Evolutionary conservation across 345 rosid species (phyloP), one percentile per base, ranked within the genome.

Genomic region (Moringa oleifera): DNA sequence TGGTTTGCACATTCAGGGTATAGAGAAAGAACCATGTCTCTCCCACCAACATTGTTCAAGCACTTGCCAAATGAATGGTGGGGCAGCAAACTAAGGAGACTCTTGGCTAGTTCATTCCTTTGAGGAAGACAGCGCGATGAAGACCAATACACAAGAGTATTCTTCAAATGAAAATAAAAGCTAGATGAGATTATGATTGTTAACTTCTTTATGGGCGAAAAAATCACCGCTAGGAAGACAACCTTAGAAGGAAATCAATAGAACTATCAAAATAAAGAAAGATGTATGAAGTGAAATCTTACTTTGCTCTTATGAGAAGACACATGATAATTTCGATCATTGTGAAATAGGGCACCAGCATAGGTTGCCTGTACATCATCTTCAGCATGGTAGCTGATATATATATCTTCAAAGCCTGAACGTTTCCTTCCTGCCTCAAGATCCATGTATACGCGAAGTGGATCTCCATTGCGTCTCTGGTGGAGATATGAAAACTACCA

Each of bases 401-500:
- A 93, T 63, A 93, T 59, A 79, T 93, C 98, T 71, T 90, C 97
- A 55, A 41, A 64, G 57, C 96, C 97, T n/a, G 96, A 83, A 53
- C 83, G 80, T 68, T 61, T 93, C 69, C 98, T 80, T 57, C 94
- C 91, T 10, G 94, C 87, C 57, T 93, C 98, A 51, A 93, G 91
- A 66, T 93, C 97, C 98, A 93, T 88, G 72, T 88, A 93, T 53
- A 86, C 94, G 21, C 94, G 97, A 46, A 87, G 85, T n/a, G 97
- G 98, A 45, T 81, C 96, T 49, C 96, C 90, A 10, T 56, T 75
- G 52, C 62, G 83, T 72, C 98, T 87, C 98, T 92, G 61, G 45
- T 22, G 71, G 59, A 33, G 53, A 52, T 25, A 60, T 52, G 20
- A 61, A 71, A 36, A 41, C 13, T n/a, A 41, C 47, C 47, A 41